Evolutionary conservation across 2,329 filamentous ascomycete species (phyloP), one percentile per base, ranked within the genome.

Genomic region (Colletotrichum melonis): DNA sequence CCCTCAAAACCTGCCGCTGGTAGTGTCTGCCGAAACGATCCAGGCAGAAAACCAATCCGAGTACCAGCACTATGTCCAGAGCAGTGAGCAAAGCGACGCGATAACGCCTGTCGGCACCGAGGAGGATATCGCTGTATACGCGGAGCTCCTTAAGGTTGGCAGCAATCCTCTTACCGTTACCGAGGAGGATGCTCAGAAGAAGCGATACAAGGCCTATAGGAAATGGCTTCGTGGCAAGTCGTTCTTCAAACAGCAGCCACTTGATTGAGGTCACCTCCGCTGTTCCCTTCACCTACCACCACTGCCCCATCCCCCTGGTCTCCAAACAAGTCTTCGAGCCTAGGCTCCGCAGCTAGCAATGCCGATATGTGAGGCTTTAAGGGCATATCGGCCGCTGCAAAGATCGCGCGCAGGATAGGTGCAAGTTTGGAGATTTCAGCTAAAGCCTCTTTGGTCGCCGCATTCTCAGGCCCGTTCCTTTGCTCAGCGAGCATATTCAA

Each of bases 171-270:
- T 99, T 65, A 97, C 94, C 2, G 96, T 98, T 16, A 92, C 92
- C 1, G 92, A 95, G 57, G 95, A 97, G 79, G 97, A 98, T 81
- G 88, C 92, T 58, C 88, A 89, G 54, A 98, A 97, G 89, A 98
- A 98, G 88, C 88, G 97, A 77, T 99, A 99, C 83, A 98, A 98
- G 84, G 94, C 95, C 11, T 99, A 99, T 83, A 87, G 92, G 78
- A 97, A 98, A 84, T 99, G 97, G 96, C 86, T 99, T 79, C 90
- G 92, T 75, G 96, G 96, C 22, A 98, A 98, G 86, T 98, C 95
- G 78, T 89, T 98, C 78, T 98, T 98, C 82, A 98, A 98, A 84
- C 95, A 98, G 87, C 91, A 92, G 82, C 91, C 92, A 58, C 86
- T 90, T 65, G 89, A 90, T 75, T 90, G 84, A 84, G 22, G 5